phyloP scores from a whole-genome alignment of 2,329 filamentous ascomycete species.

The Claviceps cyperi region DNA sequence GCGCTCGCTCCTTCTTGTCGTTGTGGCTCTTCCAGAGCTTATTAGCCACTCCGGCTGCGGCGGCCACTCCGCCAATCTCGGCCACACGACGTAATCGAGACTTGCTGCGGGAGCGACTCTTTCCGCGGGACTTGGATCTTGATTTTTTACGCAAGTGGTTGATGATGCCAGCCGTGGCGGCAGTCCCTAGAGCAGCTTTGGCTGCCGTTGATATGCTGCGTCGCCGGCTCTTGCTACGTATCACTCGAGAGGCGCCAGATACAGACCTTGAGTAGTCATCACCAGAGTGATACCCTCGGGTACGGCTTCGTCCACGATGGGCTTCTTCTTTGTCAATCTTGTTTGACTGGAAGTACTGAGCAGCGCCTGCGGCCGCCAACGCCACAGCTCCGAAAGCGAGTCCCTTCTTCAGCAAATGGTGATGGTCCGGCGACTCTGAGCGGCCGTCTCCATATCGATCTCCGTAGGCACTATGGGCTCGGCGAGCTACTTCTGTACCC shows the following conservation, averaged over 20 bases:
- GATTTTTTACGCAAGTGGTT: conserved; percentile 43
- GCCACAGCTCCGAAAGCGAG: conserved; percentile 49
- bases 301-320: conserved; percentile 39
- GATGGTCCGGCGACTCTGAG: conserved; percentile 24
- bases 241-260: conserved; percentile 21
- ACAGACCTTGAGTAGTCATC: conserved; percentile 27
- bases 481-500: conserved; percentile 44
- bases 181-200: conserved; percentile 43
- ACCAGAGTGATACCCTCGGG: conserved; percentile 26
- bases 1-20: conserved; percentile 41
- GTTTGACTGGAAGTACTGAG: conserved; percentile 47
- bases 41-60: conserved; percentile 45
- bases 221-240: conserved; percentile 27
- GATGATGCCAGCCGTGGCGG: conserved; percentile 42
- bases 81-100: conserved; percentile 38
- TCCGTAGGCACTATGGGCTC: conserved; percentile 47
- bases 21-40: conserved; percentile 47
- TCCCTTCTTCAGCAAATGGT: conserved; percentile 42
- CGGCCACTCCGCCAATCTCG: conserved; percentile 44
- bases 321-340: conserved; percentile 46
- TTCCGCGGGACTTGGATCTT: conserved; percentile 14
- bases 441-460: conserved; percentile 30
- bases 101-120: conserved; percentile 27
- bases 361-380: conserved; percentile 48
- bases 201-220: conserved; percentile 34